A percentile compares a stretch with the other conserved stretches of the same genome.
These are phyloP conservation scores for Starmerella gropengiesseri DNA, from an alignment of 805 yeast genomes.

Conservation along the genomic window DNA sequence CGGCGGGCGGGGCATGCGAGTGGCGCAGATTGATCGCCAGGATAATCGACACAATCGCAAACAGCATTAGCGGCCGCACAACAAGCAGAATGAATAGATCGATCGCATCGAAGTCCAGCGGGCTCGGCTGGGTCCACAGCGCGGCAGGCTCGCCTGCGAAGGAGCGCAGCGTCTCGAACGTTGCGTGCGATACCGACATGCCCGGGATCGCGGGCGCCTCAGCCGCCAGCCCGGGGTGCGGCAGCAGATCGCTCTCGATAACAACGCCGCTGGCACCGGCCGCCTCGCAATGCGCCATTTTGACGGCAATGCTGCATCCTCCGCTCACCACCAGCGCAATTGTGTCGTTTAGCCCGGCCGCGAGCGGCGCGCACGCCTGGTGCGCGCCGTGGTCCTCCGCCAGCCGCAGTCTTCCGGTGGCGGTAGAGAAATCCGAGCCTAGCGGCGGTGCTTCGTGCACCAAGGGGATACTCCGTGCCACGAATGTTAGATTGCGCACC, in stretches of 20 bases:
- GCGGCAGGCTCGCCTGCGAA: conserved; percentile 10
- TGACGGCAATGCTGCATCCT: conserved; percentile 44
- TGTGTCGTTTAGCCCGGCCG: conserved; percentile 4
- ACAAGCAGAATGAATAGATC: conserved; percentile 32
- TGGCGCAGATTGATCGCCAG: conserved; percentile 31
- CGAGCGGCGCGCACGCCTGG: conserved; percentile 18
- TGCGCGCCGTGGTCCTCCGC: neutral
- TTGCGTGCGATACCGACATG: conserved; percentile 40
- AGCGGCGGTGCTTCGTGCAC: conserved; percentile 2
- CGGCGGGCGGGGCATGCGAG: conserved; percentile 29
- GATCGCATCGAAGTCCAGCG: conserved; percentile 25
- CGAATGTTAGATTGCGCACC: neutral
- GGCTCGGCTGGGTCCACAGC: conserved; percentile 16
- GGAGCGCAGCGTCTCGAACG: conserved; percentile 28
- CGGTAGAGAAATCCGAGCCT: neutral
- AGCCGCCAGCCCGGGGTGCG: conserved; percentile 19
- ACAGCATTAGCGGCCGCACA: conserved; percentile 34
- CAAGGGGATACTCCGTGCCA: neutral
- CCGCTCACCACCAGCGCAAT: conserved; percentile 39
- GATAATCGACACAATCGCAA: conserved; percentile 30
- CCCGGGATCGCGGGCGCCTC: conserved; percentile 36
- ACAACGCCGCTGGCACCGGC: conserved; percentile 42
- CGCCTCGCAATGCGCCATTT: conserved; percentile 37
- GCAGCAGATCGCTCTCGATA: conserved; percentile 43
- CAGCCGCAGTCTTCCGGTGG: neutral